Conservation (phyloP, 805 yeast genomes). For the Nakazawaea anatomiae region DNA sequence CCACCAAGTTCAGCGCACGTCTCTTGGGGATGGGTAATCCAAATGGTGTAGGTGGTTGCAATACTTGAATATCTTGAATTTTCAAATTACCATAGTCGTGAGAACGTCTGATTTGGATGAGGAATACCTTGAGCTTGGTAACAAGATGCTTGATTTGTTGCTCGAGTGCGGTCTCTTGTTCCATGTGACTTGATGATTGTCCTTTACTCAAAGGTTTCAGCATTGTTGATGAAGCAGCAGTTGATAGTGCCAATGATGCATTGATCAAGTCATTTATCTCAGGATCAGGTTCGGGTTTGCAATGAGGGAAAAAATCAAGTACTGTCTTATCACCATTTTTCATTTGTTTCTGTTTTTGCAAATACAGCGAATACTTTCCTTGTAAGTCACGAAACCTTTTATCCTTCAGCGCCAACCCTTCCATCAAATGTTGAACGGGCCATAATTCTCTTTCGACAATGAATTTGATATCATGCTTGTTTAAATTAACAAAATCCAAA, state of each 20-base stretch:
- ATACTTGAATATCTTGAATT: background rate
- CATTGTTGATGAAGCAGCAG: background rate
- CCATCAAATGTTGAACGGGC: conserved; percentile 5
- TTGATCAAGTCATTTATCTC: background rate
- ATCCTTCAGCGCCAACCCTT: background rate
- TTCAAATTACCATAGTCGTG: background rate
- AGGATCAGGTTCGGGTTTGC: background rate
- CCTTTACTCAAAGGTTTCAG: background rate
- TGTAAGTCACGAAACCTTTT: background rate
- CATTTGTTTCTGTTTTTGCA: conserved; percentile 1
- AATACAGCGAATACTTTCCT: background rate
- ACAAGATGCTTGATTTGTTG: background rate
- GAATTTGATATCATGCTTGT: background rate
- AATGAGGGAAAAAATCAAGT: background rate
- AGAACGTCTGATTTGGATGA: background rate
- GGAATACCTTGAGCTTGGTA: background rate
- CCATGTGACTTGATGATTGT: background rate
- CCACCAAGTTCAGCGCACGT: background rate
- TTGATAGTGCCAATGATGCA: background rate
- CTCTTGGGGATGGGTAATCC: conserved; percentile 3
- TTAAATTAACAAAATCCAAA: conserved; percentile 5
- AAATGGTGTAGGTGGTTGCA: background rate
- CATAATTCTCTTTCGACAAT: background rate
- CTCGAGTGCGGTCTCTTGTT: too few species aligned
- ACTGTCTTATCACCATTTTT: background rate